Evolutionary conservation across 1,284 basidiomycete genomes (phyloP).

Genomic region (Laetiporus sulphureus): DNA sequence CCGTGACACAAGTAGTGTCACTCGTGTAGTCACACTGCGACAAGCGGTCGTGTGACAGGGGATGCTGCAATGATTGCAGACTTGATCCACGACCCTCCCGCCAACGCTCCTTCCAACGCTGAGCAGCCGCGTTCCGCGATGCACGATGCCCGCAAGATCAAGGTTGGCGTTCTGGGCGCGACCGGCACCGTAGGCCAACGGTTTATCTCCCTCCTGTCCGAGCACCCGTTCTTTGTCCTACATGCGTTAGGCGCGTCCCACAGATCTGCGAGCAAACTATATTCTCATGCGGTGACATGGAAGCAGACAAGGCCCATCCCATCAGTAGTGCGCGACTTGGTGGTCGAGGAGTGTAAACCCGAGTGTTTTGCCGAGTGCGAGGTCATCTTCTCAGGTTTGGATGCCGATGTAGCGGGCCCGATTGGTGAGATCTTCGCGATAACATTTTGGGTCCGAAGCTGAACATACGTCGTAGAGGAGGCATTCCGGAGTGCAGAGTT

Average conservation of each 20-base stretch:
- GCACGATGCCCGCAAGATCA: constrained; percentile 38
- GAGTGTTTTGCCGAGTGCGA: constrained; percentile 78
- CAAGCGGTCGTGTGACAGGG: constrained; percentile 3
- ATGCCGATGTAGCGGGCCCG: constrained; percentile 91
- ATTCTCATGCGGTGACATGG: constrained; percentile 80
- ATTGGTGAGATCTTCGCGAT: constrained; percentile 60
- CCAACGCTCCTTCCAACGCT: not conserved
- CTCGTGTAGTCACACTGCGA: constrained; percentile 2
- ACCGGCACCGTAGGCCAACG: constrained; percentile 96
- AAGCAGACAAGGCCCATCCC: constrained; percentile 87
- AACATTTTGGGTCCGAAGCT: constrained; percentile 4
- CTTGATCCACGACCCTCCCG: no score
- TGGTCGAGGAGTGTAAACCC: constrained; percentile 78
- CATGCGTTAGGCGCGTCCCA: constrained; percentile 87
- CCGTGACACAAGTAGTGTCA: no score
- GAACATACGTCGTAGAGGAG: constrained; percentile 49
- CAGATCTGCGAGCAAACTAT: constrained; percentile 84
- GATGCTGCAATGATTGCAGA: not conserved
- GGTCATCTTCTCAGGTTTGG: constrained; percentile 92
- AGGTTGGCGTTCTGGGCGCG: constrained; percentile 92
- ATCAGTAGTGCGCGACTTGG: constrained; percentile 53
- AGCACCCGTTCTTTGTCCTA: constrained; percentile 89
- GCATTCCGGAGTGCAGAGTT: constrained; percentile 87
- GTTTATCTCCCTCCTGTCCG: constrained; percentile 86
- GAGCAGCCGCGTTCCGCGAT: constrained; percentile 11